Evolutionary conservation across 441 rosid species (phyloP), one percentile per base, ranked within the genome.

Genomic region (Gossypium trilobum): DNA sequence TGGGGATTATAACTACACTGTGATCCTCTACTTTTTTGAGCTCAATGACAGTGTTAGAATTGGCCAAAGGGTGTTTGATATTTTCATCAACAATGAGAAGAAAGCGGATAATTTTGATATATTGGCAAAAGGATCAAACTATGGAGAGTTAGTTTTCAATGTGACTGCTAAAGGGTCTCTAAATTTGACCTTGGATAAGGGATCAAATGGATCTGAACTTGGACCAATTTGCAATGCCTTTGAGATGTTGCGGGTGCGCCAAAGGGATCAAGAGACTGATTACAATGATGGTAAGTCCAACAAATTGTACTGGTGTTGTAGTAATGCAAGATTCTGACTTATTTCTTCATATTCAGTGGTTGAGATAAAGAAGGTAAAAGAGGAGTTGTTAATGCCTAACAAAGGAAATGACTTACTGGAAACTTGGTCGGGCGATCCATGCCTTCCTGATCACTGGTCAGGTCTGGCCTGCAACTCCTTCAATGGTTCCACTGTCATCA

Each of bases 361-460:
- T 50, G 79, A 71, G 62, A 84, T 85, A 69, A 23, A 36, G 76
- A 71, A 46, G 39, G 85, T 82, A 29, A 83, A 60, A 70, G 19
- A 52, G 17, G 87, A 83, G 10, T 80, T 88, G 71, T 54, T 76
- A 79, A 23, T 0, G 52, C 36, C 54, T 3, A 86, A 89, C 75
- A 44, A 73, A 19, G 75, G 74, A 1, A 84, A 64, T 42, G 16
- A 19, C 73, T 14, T 77, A 71, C 71, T 83, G 77, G 78, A 78
- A 27, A 75, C 68, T 74, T 89, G 95, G 92, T 85, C 84, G 23
- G 95, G 95, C 11, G 91, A 89, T 71, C 95, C 95, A 20, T 89
- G 95, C 50, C 80, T 77, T 68, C 90, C 88, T 19, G 39, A 56
- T 69, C 56, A 77, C 7, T 86, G 95, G 95, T 50, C 75, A 68